phyloP scores from a whole-genome alignment of 805 yeast species.

The Candida sonorensis region DNA sequence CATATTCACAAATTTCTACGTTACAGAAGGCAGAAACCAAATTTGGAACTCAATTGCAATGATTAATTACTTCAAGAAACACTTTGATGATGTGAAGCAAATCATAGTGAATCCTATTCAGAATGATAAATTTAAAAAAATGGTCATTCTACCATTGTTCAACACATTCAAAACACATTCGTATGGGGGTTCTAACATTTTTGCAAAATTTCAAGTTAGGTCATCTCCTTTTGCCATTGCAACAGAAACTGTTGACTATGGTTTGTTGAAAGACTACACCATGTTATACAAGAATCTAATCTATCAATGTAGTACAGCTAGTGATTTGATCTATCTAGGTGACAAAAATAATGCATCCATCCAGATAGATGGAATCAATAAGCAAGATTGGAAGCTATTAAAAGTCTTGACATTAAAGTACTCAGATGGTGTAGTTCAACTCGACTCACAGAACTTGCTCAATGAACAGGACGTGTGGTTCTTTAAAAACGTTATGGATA shows the following conservation, averaged over 20 bases:
- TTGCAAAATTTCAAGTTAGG: background rate
- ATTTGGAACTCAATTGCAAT: constrained; percentile 5
- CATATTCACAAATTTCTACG: background rate
- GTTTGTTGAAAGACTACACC: background rate
- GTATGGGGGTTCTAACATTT: background rate
- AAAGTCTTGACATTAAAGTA: background rate
- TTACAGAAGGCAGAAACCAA: background rate
- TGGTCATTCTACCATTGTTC: constrained; percentile 2
- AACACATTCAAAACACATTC: constrained; percentile 1
- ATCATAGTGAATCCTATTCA: background rate
- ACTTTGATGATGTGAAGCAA: background rate
- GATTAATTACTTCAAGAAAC: constrained; percentile 3
- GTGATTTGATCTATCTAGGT: background rate
- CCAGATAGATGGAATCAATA: background rate
- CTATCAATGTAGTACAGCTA: background rate
- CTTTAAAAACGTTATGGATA: background rate
- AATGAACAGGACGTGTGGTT: background rate
- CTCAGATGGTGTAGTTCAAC: background rate
- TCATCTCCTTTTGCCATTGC: no score
- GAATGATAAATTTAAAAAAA: background rate
- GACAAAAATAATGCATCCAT: background rate
- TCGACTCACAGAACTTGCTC: background rate
- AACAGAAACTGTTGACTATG: background rate
- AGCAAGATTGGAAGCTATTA: background rate
- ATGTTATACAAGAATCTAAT: background rate